phyloP scores from a whole-genome alignment of 805 yeast species.

The Zygoascus biomembranicola region DNA sequence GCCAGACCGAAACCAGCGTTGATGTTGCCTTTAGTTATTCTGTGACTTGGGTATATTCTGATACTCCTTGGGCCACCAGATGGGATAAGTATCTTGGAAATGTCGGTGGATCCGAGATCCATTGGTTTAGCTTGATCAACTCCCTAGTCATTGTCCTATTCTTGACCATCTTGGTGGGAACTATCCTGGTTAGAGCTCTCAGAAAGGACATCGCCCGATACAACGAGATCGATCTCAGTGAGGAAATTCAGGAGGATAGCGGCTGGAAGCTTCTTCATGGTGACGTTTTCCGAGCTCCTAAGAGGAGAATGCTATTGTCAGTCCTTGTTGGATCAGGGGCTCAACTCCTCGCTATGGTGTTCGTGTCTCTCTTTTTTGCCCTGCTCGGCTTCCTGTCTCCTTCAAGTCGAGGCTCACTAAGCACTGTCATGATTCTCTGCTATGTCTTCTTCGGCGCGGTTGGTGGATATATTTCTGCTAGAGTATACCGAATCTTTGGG shows the following conservation, averaged over 20 bases:
- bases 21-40: constrained; percentile 78
- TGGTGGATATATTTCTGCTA: constrained; percentile 84
- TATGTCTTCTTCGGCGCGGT: constrained; percentile 73
- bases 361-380: constrained; percentile 71
- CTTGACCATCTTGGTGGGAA: constrained; percentile 69
- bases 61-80: constrained; percentile 91
- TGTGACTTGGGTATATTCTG: constrained; percentile 60
- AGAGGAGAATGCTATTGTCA: constrained; percentile 59
- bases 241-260: constrained; percentile 78
- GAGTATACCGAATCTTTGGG: constrained; percentile 78
- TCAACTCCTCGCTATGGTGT: constrained; percentile 71
- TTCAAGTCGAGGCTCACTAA: constrained; percentile 86
- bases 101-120: constrained; percentile 85
- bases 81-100: constrained; percentile 90
- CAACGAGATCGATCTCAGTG: constrained; percentile 79
- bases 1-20: constrained; percentile 50
- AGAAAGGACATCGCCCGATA: constrained; percentile 80
- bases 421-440: constrained; percentile 81
- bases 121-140: constrained; percentile 90
- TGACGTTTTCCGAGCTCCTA: constrained; percentile 86
- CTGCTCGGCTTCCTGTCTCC: constrained; percentile 86
- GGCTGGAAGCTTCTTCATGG: constrained; percentile 98
- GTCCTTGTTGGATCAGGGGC: constrained; percentile 81
- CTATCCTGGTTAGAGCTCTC: constrained; percentile 69
- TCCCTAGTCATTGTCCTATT: constrained; percentile 74